Base-by-base conservation (phyloP, 805 yeast genomes). In the Zygoascus flipseniorum region DNA sequence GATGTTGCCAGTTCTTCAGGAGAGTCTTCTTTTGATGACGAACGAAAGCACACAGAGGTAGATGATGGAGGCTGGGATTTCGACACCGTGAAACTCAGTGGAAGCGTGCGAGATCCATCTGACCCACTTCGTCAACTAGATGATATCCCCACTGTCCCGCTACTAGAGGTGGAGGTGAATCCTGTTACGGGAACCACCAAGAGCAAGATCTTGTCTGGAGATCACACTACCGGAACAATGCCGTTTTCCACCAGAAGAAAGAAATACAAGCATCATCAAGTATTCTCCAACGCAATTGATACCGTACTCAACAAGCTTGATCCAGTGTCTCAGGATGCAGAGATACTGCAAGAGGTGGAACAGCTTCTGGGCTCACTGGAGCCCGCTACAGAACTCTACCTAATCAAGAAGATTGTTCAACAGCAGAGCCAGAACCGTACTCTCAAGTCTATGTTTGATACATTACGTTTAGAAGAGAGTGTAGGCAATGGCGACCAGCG, bases 11-110 rank as follows among this genome's bases (percentile, higher is more conserved):
- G 14, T 11, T 16, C 20, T n/a, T 18, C 44, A 5, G 11, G 32
- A 10, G 48, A 16, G 16, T 10, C 11, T 11, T 23, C 35, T 8
- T 45, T 20, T 19, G 13, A 14, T 8, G 37, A 45, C 35, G 48
- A 45, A 11, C 32, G 16, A 16, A 13, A 11, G 32, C 35, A 20
- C 14, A 16, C 31, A 57, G 57, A 55, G 46, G 31, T 35, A 8
- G 63, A 62, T n/a, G 67, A 63, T 32, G 70, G 62, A 16, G 69
- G 61, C 43, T 71, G 74, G 74, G 68, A 69, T 49, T 71, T 71
- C 56, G 74, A 65, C 44, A 70, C 74, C 2, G 56, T 69, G 39
- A 66, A 61, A 53, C 66, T 68, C 6, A 50, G 20, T 18, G 20
- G 42, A 11, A 16, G 42, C 14, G 8, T 46, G 39, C 42, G 20